Evolutionary conservation across 2,329 filamentous ascomycete genomes (phyloP).

Genomic region (Penicillium sp.): DNA sequence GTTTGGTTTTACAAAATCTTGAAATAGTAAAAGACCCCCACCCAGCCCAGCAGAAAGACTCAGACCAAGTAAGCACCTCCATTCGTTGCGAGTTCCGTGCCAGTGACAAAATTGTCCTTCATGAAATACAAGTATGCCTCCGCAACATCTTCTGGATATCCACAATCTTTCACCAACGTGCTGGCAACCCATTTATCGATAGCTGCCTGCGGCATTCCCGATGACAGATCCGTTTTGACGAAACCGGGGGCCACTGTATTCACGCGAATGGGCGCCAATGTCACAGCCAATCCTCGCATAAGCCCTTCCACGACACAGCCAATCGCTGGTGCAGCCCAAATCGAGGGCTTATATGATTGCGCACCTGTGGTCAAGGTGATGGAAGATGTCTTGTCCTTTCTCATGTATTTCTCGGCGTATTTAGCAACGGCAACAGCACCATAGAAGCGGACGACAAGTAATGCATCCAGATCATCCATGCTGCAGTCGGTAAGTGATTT

Average conservation of each 20-base stretch:
- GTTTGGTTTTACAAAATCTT: too few species aligned
- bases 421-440: background rate
- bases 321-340: background rate
- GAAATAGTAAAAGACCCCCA: too few species aligned
- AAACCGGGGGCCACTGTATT: background rate
- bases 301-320: background rate
- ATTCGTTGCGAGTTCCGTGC: slow-evolving; percentile 41
- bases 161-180: background rate
- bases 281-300: background rate
- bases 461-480: background rate
- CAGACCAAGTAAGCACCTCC: slow-evolving; percentile 13
- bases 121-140: slow-evolving; percentile 48
- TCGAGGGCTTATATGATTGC: too few species aligned
- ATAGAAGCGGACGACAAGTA: background rate
- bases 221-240: background rate
- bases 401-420: background rate
- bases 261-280: background rate
- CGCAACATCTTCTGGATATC: slow-evolving; percentile 27
- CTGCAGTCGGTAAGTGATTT: too few species aligned
- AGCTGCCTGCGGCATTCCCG: background rate
- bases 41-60: too few species aligned
- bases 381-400: background rate
- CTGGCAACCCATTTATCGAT: background rate
- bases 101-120: slow-evolving; percentile 27
- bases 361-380: background rate